Evolutionary conservation across 2,329 filamentous ascomycete species (phyloP).

Genomic region (Stemphylium lycopersici): DNA sequence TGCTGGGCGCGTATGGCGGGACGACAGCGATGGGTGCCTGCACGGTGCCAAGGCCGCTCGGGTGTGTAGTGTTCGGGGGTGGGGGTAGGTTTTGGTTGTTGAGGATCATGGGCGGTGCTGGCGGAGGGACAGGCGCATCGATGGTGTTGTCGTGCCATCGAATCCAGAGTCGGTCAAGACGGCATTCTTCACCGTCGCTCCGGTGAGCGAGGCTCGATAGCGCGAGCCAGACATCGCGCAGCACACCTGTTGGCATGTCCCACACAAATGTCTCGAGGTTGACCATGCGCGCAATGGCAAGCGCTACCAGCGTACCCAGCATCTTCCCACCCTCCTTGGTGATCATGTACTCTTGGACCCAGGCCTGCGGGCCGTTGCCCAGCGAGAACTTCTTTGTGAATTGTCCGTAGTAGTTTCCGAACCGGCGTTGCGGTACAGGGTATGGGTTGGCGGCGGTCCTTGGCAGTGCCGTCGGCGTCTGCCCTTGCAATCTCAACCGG

Average conservation of each 20-base stretch:
- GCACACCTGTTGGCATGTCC: conserved; percentile 87
- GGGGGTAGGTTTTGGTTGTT: conserved; percentile 48
- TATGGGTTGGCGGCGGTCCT: conserved; percentile 35
- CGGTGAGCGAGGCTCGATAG: conserved; percentile 72
- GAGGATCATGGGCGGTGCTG: conserved; percentile 46
- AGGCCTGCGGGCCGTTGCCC: conserved; percentile 78
- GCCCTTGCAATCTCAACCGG: conserved; percentile 33
- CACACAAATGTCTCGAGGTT: conserved; percentile 83
- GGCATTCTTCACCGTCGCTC: conserved; percentile 64
- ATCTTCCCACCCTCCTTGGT: conserved; percentile 85
- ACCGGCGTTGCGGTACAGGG: conserved; percentile 52
- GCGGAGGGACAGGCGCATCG: conserved; percentile 47
- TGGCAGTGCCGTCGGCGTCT: conserved; percentile 9
- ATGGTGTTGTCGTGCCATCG: conserved; percentile 79
- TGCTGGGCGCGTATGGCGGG: conserved; percentile 34
- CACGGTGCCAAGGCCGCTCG: conserved; percentile 41
- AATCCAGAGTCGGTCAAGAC: conserved; percentile 77
- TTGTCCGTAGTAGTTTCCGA: conserved; percentile 77
- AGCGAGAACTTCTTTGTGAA: conserved; percentile 83
- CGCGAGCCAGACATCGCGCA: conserved; percentile 81
- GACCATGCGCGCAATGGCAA: conserved; percentile 80
- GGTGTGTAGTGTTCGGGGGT: conserved; percentile 46
- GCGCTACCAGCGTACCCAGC: conserved; percentile 80
- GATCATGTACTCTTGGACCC: conserved; percentile 82
- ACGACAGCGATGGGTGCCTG: conserved; percentile 43